Conservation (phyloP, 192 early-diverging fungal genomes). For the Rhizophagus clarus region DNA sequence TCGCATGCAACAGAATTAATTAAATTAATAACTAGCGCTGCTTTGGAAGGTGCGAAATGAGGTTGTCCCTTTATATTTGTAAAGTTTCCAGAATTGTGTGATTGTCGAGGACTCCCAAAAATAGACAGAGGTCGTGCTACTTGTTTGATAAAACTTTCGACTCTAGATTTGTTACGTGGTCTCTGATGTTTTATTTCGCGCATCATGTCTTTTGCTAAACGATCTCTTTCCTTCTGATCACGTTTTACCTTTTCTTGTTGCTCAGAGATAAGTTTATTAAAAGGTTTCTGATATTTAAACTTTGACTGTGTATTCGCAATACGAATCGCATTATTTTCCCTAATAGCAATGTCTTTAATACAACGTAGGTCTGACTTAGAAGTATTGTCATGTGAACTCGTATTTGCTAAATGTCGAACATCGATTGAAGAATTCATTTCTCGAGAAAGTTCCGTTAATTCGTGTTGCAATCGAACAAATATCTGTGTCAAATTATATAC, state of each 20-base stretch:
- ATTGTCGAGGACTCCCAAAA: constrained; percentile 38
- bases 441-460: constrained; percentile 24
- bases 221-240: constrained; percentile 68
- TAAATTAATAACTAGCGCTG: constrained; percentile 73
- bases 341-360: constrained; percentile 42
- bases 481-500: constrained; percentile 57
- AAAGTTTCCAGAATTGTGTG: constrained; percentile 3
- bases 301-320: background rate
- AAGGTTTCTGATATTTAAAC: constrained; percentile 20
- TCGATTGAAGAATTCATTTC: background rate
- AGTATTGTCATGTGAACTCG: background rate
- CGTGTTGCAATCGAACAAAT: constrained; percentile 36
- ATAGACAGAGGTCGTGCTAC: constrained; percentile 44
- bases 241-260: constrained; percentile 67
- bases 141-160: constrained; percentile 39
- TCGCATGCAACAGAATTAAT: constrained; percentile 74
- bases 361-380: constrained; percentile 2
- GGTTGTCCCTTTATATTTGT: background rate
- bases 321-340: constrained; percentile 32
- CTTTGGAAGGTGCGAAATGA: constrained; percentile 44
- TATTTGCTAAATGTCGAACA: background rate
- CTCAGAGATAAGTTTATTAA: constrained; percentile 53
- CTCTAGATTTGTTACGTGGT: constrained; percentile 14
- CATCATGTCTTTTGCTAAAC: constrained; percentile 65
- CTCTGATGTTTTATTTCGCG: constrained; percentile 41